Evolutionary conservation across 768 basidiomycete genomes (phyloP), one percentile per base, ranked within the genome.

Genomic region (Hemileccinum impolitum): DNA sequence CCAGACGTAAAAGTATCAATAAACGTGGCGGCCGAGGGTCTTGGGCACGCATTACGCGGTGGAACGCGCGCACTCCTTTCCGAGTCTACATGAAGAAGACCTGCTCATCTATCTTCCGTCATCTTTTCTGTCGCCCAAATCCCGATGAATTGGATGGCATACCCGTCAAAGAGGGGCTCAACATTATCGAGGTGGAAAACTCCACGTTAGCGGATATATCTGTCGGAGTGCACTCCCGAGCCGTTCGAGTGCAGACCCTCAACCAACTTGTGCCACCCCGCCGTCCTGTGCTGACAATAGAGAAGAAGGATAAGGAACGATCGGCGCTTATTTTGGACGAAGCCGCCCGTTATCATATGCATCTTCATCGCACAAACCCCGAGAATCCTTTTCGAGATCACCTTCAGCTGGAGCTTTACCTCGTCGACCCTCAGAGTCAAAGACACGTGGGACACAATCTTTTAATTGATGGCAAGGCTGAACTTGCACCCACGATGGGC

Each of bases 11-110:
- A 55, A 65, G 72, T 40, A 18, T 54, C 41, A 56, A 44, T 13
- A 59, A 67, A 53, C 18, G 52, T 70, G 42, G 73, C 66, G 30
- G 68, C 57, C 51, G 65, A 63, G 65, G 67, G 17, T 78, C 75
- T 28, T 86, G 83, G 82, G 84, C 81, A 45, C 69, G 70, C 39
- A 68, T 75, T 43, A 73, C 70, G 30, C 71, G 67, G 11, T 76
- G 81, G 82, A 84, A 83, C 59, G 76, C 79, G 56, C 72, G 70
- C 26, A 70, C 65, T 13, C 77, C 80, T 4, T 81, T 84, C 64
- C 74, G 75, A 31, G 74, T 84, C 32, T 70, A 79, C 47, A 65
- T 83, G 48, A 74, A 75, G 54, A 69, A 68, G 37, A 79, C 77
- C 0, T 66, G 72, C 45, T 64, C 72, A 2, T 76, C 76, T 25